These are phyloP conservation scores for Aspergillus pseudoviridinutans DNA, from an alignment of 2,329 filamentous ascomycete species.

Conservation along the genomic window DNA sequence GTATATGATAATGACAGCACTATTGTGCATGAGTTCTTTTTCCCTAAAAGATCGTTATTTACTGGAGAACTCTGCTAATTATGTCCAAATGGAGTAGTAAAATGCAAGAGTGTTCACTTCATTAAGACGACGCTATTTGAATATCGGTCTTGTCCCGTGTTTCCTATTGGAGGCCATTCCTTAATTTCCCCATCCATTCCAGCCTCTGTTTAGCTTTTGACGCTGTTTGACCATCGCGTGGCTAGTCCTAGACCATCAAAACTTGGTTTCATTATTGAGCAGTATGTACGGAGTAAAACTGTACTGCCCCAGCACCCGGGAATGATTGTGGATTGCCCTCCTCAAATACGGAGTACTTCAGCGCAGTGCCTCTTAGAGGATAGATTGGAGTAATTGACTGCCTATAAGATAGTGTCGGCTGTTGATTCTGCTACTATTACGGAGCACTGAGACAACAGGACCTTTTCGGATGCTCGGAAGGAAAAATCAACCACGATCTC, in stretches of 20 bases:
- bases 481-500: not conserved
- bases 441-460: too few relatives aligned
- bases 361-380: not conserved
- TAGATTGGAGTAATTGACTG: too few relatives aligned
- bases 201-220: not conserved
- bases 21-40: not conserved
- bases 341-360: not conserved
- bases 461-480: not conserved
- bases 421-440: not conserved
- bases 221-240: not conserved
- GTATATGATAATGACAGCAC: not conserved
- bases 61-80: not conserved
- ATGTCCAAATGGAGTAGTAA: constrained; percentile 6
- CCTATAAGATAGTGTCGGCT: too few relatives aligned
- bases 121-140: not conserved
- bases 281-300: not conserved
- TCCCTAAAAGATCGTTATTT: not conserved
- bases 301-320: not conserved
- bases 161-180: not conserved
- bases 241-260: not conserved
- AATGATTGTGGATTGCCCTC: not conserved
- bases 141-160: not conserved
- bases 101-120: not conserved
- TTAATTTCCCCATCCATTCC: not conserved
- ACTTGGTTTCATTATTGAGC: not conserved